Evolutionary conservation across 2,329 filamentous ascomycete species (phyloP).

Genomic region (Colletotrichum chrysophilum): DNA sequence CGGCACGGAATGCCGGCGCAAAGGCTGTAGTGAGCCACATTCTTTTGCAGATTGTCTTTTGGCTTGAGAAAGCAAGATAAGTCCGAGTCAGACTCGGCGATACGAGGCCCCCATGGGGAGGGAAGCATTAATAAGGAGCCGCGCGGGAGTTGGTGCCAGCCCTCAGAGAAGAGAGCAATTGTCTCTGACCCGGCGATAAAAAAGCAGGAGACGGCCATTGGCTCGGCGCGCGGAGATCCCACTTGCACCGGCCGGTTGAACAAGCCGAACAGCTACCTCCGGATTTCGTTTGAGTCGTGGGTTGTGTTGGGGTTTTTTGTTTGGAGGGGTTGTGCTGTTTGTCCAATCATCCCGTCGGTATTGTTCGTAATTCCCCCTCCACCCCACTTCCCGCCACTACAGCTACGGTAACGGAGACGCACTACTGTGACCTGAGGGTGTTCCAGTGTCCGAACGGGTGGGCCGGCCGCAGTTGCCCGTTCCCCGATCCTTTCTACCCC

Average conservation of each 20-base stretch:
- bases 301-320: background rate
- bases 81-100: conserved; percentile 13
- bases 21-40: background rate
- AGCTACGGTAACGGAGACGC: background rate
- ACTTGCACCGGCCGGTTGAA: background rate
- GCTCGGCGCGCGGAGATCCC: background rate
- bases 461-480: background rate
- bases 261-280: background rate
- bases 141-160: background rate
- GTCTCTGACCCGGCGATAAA: background rate
- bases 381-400: conserved; percentile 16
- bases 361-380: background rate
- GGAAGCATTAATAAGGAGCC: conserved; percentile 5
- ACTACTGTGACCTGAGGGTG: background rate
- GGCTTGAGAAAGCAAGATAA: background rate
- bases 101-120: background rate
- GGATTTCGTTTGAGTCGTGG: background rate
- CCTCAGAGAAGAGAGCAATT: background rate
- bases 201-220: conserved; percentile 15
- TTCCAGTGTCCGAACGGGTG: conserved; percentile 5
- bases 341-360: background rate
- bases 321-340: background rate
- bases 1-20: background rate
- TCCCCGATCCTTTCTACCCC: background rate
- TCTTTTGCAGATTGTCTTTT: background rate